Percentiles rank a stretch among this genome's conserved stretches.
Evolutionary conservation across 2,329 filamentous ascomycete genomes (phyloP).

Genomic region (Cytospora piceicola): DNA sequence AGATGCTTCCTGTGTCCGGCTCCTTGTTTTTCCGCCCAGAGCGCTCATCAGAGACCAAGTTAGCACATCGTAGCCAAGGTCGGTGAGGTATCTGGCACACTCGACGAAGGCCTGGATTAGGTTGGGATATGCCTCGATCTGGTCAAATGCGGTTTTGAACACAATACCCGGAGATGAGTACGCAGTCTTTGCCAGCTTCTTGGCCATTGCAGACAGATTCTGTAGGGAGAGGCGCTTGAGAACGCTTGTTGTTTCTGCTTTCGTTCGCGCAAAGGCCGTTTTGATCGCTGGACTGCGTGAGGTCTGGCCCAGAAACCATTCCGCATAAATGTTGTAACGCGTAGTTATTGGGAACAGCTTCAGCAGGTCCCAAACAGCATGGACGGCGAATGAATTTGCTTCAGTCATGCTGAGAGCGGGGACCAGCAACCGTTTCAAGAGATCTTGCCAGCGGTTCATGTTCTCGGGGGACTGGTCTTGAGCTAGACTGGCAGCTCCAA

Average conservation of each 20-base stretch:
- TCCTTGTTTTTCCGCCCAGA: constrained; percentile 63
- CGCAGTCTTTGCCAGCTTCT: constrained; percentile 88
- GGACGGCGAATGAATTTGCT: constrained; percentile 80
- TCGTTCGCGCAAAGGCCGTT: constrained; percentile 75
- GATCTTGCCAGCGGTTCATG: constrained; percentile 76
- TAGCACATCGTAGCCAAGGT: constrained; percentile 88
- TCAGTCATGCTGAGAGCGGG: constrained; percentile 86
- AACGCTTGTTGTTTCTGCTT: constrained; percentile 78
- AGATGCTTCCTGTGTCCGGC: constrained; percentile 64
- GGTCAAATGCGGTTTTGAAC: constrained; percentile 84
- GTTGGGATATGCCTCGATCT: constrained; percentile 93
- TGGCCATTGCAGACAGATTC: constrained; percentile 84
- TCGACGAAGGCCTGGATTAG: constrained; percentile 94
- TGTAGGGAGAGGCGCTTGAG: constrained; percentile 89
- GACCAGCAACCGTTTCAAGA: constrained; percentile 82
- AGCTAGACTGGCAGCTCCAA: constrained; percentile 75
- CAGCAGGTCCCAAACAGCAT: constrained; percentile 84
- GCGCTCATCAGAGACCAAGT: constrained; percentile 89
- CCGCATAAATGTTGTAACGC: constrained; percentile 87
- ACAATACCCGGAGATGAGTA: constrained; percentile 89
- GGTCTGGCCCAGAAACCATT: constrained; percentile 84
- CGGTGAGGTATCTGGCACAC: constrained; percentile 91
- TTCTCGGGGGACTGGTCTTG: constrained; percentile 74
- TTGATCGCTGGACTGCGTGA: constrained; percentile 79
- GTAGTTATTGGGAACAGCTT: constrained; percentile 75